phyloP scores from a whole-genome alignment of 345 rosid species.

The Adansonia digitata region DNA sequence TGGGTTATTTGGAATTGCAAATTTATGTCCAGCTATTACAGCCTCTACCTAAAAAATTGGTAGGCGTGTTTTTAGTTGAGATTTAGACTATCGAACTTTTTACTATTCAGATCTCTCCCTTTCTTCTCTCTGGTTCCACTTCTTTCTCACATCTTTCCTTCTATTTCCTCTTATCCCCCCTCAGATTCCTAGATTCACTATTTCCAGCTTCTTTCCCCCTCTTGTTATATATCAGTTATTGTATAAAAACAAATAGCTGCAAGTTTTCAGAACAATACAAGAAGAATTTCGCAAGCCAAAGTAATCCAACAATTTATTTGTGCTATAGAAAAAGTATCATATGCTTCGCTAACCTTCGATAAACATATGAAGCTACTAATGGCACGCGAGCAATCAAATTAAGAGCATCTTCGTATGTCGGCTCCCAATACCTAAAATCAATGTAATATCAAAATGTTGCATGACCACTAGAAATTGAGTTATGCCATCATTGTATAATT shows the following conservation, averaged over 20 bases:
- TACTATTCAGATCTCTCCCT: neutral
- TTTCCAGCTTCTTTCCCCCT: neutral
- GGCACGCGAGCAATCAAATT: slow-evolving; percentile 92
- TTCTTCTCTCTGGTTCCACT: neutral
- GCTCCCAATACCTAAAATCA: slow-evolving; percentile 87
- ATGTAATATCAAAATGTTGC: slow-evolving; percentile 13
- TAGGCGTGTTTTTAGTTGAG: neutral
- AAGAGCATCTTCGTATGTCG: slow-evolving; percentile 87
- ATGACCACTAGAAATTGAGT: slow-evolving; percentile 15
- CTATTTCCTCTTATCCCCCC: neutral
- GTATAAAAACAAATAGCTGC: neutral
- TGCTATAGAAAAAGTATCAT: slow-evolving; percentile 9
- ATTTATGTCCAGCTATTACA: neutral
- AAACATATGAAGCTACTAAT: slow-evolving; percentile 80
- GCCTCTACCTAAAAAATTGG: neutral
- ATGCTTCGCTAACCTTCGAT: slow-evolving; percentile 60
- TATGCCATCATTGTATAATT: slow-evolving; percentile 10
- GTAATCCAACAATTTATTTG: neutral
- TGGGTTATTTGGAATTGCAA: neutral
- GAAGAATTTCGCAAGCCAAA: neutral
- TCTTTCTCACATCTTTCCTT: neutral
- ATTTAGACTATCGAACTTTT: neutral
- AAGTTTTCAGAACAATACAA: neutral
- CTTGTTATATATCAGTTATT: neutral
- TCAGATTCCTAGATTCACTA: neutral